Evolutionary conservation across 2,329 filamentous ascomycete genomes (phyloP).

Genomic region (Akanthomyces uredinophilus): DNA sequence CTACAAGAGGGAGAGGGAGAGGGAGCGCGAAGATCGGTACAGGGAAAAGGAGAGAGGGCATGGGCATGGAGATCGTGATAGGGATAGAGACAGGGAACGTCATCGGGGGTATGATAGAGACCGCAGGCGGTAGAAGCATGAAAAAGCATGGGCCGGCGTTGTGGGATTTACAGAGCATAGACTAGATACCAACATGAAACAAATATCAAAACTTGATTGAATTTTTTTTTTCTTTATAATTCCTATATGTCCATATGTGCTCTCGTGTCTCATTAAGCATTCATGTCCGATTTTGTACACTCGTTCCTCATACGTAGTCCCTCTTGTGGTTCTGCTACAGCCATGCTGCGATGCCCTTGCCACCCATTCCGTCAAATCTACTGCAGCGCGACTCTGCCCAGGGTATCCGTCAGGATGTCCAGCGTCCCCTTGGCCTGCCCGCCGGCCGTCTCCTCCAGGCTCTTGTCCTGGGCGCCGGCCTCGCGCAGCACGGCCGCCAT

Average conservation of each 20-base stretch:
- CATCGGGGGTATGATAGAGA: constrained; percentile 22
- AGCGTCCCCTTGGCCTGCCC: constrained; percentile 30
- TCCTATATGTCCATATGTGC: neutral
- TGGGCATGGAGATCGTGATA: constrained; percentile 20
- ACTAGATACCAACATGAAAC: neutral
- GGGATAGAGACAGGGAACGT: constrained; percentile 21
- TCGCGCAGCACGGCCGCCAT: constrained; percentile 35
- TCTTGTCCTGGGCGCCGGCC: constrained; percentile 29
- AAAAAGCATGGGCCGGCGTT: constrained; percentile 18
- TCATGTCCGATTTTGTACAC: constrained; percentile 1
- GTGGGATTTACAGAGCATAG: constrained; percentile 15
- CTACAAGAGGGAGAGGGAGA: constrained; percentile 44
- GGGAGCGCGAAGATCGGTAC: constrained; percentile 31
- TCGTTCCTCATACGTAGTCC: neutral
- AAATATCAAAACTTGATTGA: neutral
- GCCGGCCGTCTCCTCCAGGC: constrained; percentile 22
- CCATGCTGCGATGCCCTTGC: too few relatives aligned
- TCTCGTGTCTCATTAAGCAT: constrained; percentile 16
- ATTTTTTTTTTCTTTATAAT: neutral
- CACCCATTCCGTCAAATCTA: constrained; percentile 17
- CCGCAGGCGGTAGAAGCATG: constrained; percentile 18
- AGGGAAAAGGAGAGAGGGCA: constrained; percentile 25
- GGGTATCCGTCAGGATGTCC: constrained; percentile 36
- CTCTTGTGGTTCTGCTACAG: too few relatives aligned
- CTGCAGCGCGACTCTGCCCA: constrained; percentile 38